A percentile compares a stretch with the other conserved stretches of the same genome.
Conservation (phyloP, 2,329 filamentous ascomycete species). For the Thermochaetoides dissita region DNA sequence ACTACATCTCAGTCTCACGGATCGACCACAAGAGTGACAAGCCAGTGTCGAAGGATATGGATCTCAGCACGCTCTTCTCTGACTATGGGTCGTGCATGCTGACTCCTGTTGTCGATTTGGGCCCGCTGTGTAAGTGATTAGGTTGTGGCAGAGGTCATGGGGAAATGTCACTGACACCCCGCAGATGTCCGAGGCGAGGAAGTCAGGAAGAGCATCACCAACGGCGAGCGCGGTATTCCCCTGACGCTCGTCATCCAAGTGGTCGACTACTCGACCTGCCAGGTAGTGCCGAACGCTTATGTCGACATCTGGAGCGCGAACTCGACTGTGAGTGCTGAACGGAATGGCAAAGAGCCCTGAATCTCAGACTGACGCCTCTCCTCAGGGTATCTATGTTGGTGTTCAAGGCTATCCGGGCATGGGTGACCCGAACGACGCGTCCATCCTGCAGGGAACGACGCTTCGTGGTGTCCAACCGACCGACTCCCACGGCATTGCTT, state of each 20-base stretch:
- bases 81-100: slow-evolving; percentile 29
- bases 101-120: slow-evolving; percentile 32
- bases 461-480: slow-evolving; percentile 28
- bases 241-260: slow-evolving; percentile 38
- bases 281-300: slow-evolving; percentile 32
- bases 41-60: slow-evolving; percentile 17
- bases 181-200: slow-evolving; percentile 35
- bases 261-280: slow-evolving; percentile 39
- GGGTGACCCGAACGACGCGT: slow-evolving; percentile 23
- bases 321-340: slow-evolving; percentile 19
- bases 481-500: slow-evolving; percentile 24
- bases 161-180: background rate
- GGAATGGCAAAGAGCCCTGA: too few relatives aligned
- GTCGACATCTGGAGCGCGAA: slow-evolving; percentile 40
- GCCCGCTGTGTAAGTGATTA: slow-evolving; percentile 27
- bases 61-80: slow-evolving; percentile 22
- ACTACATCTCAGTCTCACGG: slow-evolving; percentile 19
- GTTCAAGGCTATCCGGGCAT: slow-evolving; percentile 22
- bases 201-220: slow-evolving; percentile 32
- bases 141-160: background rate
- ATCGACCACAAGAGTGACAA: slow-evolving; percentile 22
- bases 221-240: slow-evolving; percentile 32
- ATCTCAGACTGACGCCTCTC: too few relatives aligned
- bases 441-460: slow-evolving; percentile 28
- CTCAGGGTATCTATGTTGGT: slow-evolving; percentile 22